Percentiles rank a stretch among this genome's conserved stretches.
phyloP scores from a whole-genome alignment of 768 basidiomycete genomes.

The Phanerochaete sordida region DNA sequence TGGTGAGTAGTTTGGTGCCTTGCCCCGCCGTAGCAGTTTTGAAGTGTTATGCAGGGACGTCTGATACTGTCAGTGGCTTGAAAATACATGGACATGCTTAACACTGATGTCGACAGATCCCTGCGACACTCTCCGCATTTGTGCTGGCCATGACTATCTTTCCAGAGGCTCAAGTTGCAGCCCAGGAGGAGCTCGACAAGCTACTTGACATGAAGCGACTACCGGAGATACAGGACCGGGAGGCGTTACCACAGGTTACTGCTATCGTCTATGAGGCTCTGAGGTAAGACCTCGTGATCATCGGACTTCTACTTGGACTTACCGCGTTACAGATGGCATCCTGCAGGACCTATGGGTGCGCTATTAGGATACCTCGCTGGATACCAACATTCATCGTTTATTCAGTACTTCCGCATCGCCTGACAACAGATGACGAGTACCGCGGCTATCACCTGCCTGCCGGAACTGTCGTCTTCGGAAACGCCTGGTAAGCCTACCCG shows the following conservation, averaged over 20 bases:
- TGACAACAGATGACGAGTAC: background rate
- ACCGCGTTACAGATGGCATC: background rate
- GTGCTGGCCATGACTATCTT: constrained; percentile 44
- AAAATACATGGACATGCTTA: no score
- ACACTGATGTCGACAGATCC: background rate
- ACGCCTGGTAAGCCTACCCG: background rate
- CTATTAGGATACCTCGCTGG: background rate
- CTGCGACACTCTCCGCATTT: background rate
- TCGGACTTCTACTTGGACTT: background rate
- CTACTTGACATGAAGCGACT: background rate
- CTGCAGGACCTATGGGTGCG: background rate
- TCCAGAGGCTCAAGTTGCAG: background rate
- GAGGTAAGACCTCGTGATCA: background rate
- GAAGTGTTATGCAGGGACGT: no score
- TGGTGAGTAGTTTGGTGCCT: no score
- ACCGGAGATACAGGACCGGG: background rate
- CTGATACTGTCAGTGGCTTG: background rate
- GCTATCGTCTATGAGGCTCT: background rate
- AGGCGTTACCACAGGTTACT: constrained; percentile 30
- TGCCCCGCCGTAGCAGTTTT: no score
- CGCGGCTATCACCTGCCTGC: constrained; percentile 1
- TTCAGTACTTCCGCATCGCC: background rate
- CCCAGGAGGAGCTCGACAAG: background rate
- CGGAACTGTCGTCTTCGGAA: background rate
- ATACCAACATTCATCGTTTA: background rate